Evolutionary conservation across 805 yeast genomes (phyloP).

Genomic region (Metschnikowia santaceciliae): DNA sequence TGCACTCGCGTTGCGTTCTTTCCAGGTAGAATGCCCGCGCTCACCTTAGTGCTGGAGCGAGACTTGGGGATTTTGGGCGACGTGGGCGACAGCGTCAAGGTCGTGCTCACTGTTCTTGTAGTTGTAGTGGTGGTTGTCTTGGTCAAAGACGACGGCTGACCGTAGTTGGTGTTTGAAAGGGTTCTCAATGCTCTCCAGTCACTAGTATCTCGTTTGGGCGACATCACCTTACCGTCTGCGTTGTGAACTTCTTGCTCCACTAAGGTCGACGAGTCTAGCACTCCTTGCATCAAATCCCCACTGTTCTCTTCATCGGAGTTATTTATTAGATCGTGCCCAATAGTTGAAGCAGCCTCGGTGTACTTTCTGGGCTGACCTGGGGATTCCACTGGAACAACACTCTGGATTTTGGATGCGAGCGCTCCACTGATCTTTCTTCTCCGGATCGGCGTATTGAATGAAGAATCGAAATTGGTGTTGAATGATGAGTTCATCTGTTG

Average conservation of each 20-base stretch:
- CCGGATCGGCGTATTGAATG: conserved; percentile 73
- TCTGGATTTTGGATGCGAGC: conserved; percentile 60
- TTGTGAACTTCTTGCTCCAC: conserved; percentile 15
- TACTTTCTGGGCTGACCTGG: conserved; percentile 96
- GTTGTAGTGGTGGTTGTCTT: conserved; percentile 47
- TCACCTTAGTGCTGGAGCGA: conserved; percentile 14
- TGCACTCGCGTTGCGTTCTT: conserved; percentile 13
- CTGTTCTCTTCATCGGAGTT: conserved; percentile 43
- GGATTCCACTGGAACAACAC: conserved; percentile 84
- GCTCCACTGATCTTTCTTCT: conserved; percentile 64
- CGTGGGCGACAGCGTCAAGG: conserved; percentile 34
- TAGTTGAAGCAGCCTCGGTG: conserved; percentile 29
- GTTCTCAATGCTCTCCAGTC: conserved; percentile 42
- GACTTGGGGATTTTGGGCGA: conserved; percentile 20
- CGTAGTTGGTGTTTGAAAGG: conserved; percentile 29
- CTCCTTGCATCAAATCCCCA: conserved; percentile 23
- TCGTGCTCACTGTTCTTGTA: conserved; percentile 46
- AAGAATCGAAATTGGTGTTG: conserved; percentile 34
- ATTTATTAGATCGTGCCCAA: conserved; percentile 37
- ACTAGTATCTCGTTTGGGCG: conserved; percentile 25
- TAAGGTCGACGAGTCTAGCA: conserved; percentile 10
- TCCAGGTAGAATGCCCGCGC: conserved; percentile 16
- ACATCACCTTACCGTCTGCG: conserved; percentile 15
- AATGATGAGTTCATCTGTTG: conserved; percentile 25
- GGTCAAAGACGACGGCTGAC: conserved; percentile 35